Conservation (phyloP, 2,329 filamentous ascomycete genomes). For the Colletotrichum lentis region DNA sequence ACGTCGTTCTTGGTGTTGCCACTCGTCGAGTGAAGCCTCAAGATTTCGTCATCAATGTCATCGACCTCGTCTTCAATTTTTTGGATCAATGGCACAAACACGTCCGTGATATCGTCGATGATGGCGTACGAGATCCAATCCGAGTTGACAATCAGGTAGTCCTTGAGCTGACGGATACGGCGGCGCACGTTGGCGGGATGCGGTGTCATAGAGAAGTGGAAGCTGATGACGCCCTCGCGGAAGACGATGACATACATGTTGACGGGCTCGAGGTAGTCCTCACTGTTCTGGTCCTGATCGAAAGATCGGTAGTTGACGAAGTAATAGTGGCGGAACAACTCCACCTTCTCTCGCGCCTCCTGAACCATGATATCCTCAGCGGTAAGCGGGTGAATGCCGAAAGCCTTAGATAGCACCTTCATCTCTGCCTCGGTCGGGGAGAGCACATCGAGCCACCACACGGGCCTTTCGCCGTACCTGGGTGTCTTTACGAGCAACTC, state of each 20-base stretch:
- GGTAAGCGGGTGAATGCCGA: slow-evolving; percentile 94
- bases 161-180: slow-evolving; percentile 89
- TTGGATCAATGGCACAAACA: slow-evolving; percentile 91
- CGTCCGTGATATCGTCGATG: slow-evolving; percentile 98
- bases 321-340: slow-evolving; percentile 97
- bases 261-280: slow-evolving; percentile 91
- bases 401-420: slow-evolving; percentile 90
- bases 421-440: slow-evolving; percentile 94
- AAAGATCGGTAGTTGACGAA: slow-evolving; percentile 99
- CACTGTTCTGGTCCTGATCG: slow-evolving; percentile 89
- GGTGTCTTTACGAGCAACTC: slow-evolving; percentile 56
- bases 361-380: slow-evolving; percentile 97
- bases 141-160: slow-evolving; percentile 90
- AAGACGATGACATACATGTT: slow-evolving; percentile 99
- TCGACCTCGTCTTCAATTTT: slow-evolving; percentile 96
- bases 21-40: slow-evolving; percentile 75
- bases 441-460: slow-evolving; percentile 96
- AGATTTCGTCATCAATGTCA: slow-evolving; percentile 91
- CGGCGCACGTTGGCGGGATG: slow-evolving; percentile 96
- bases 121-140: slow-evolving; percentile 99
- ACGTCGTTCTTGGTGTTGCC: slow-evolving; percentile 52
- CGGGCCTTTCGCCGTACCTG: slow-evolving; percentile 81
- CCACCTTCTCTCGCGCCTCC: slow-evolving; percentile 96
- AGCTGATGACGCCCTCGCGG: slow-evolving; percentile 91
- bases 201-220: slow-evolving; percentile 96